Evolutionary conservation across 495 filamentous ascomycete species (phyloP).

Genomic region (Aspergillus kassunensis): DNA sequence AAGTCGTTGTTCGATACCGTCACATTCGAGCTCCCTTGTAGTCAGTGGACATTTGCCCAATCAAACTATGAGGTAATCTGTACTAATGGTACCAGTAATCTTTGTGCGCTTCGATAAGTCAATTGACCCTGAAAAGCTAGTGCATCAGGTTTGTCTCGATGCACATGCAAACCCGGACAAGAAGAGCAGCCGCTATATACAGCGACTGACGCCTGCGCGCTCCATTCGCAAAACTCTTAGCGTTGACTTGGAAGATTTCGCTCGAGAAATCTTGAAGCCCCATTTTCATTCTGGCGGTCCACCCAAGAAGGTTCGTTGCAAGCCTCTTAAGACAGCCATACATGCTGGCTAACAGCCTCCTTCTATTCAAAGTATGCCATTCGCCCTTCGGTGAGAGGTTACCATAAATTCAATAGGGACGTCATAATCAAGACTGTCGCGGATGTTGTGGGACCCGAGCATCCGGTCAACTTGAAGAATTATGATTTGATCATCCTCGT

Average conservation of each 20-base stretch:
- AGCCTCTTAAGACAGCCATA: not conserved
- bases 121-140: conserved; percentile 76
- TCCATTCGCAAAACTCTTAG: conserved; percentile 74
- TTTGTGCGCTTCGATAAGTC: conserved; percentile 52
- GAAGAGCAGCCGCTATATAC: conserved; percentile 69
- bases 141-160: conserved; percentile 69
- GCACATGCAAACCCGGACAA: conserved; percentile 45
- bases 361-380: conserved; percentile 71
- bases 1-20: conserved; percentile 55
- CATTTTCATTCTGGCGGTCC: conserved; percentile 62
- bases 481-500: conserved; percentile 85
- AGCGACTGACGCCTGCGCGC: conserved; percentile 78
- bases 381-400: conserved; percentile 75
- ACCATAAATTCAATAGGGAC: conserved; percentile 69
- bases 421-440: conserved; percentile 77
- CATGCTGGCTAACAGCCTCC: not conserved
- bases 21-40: conserved; percentile 72
- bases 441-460: conserved; percentile 57
- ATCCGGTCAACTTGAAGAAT: conserved; percentile 77
- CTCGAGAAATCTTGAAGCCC: conserved; percentile 61
- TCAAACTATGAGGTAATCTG: conserved; percentile 45
- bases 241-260: conserved; percentile 68
- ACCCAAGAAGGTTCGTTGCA: conserved; percentile 44
- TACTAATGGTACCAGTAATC: conserved; percentile 29
- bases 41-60: conserved; percentile 54